A percentile compares a stretch with the other conserved stretches of the same genome.
phyloP scores from a whole-genome alignment of 257 asterid species.

The Penstemon eatonii region DNA sequence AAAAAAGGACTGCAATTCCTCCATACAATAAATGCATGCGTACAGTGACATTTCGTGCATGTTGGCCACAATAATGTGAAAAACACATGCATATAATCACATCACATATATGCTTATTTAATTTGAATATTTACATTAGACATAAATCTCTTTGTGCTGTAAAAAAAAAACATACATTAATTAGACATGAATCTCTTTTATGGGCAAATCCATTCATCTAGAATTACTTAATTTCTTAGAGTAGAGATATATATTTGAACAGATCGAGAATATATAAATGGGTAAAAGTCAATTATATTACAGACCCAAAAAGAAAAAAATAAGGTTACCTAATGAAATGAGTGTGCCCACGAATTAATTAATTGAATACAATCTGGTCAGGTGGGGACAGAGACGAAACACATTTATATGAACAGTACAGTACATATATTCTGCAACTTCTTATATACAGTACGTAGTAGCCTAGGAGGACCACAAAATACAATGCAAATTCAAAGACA shows the following conservation, averaged over 20 bases:
- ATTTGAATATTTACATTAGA: too few relatives aligned
- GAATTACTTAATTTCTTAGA: background rate
- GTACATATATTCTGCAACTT: slow-evolving; percentile 22
- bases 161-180: too few relatives aligned
- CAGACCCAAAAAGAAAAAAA: slow-evolving; percentile 15
- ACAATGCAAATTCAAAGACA: background rate
- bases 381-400: slow-evolving; percentile 34
- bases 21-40: slow-evolving; percentile 16
- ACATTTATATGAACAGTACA: slow-evolving; percentile 33
- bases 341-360: slow-evolving; percentile 1
- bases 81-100: background rate
- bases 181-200: too few relatives aligned
- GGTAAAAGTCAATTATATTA: slow-evolving; percentile 3
- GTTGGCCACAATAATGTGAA: background rate
- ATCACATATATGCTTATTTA: background rate
- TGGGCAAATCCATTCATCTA: background rate
- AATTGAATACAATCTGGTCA: slow-evolving; percentile 15
- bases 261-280: slow-evolving; percentile 5
- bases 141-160: too few relatives aligned
- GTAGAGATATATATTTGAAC: background rate
- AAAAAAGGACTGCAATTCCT: slow-evolving; percentile 5
- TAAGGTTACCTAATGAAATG: slow-evolving; percentile 28
- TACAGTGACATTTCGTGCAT: background rate
- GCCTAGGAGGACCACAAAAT: slow-evolving; percentile 37
- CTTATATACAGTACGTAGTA: background rate